Percentiles rank a stretch among this genome's conserved stretches.
Evolutionary conservation across 2,329 filamentous ascomycete genomes (phyloP).

Genomic region (Fusarium tupiense): DNA sequence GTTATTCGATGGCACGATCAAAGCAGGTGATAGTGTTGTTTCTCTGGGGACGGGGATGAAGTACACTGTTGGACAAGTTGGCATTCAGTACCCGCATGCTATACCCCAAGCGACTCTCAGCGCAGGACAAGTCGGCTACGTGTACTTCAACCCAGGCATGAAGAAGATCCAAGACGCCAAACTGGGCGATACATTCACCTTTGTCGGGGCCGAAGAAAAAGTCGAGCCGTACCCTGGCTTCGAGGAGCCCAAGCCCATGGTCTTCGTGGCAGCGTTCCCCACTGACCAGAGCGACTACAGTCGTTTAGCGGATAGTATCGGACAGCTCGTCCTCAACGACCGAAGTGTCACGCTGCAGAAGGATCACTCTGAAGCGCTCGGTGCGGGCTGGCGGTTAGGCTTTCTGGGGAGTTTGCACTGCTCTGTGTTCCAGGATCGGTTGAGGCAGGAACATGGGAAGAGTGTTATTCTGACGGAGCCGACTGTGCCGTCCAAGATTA

Average conservation of each 20-base stretch:
- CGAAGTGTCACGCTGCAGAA: constrained; percentile 94
- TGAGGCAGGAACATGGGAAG: constrained; percentile 92
- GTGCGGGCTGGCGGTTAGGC: constrained; percentile 91
- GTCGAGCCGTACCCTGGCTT: constrained; percentile 91
- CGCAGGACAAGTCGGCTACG: constrained; percentile 94
- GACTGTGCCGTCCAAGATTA: constrained; percentile 88
- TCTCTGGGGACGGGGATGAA: constrained; percentile 89
- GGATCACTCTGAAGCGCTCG: constrained; percentile 92
- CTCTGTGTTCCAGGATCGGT: constrained; percentile 97
- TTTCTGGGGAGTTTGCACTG: constrained; percentile 98
- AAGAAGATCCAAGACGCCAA: constrained; percentile 96
- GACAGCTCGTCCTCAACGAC: constrained; percentile 93
- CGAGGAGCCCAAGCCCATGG: constrained; percentile 98
- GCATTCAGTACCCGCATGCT: constrained; percentile 92
- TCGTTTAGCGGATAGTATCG: constrained; percentile 91
- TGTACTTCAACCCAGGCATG: constrained; percentile 98
- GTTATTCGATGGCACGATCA: constrained; percentile 87
- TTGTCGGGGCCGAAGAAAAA: constrained; percentile 75
- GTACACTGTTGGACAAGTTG: constrained; percentile 95
- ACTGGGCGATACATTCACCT: constrained; percentile 94
- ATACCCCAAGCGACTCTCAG: constrained; percentile 82
- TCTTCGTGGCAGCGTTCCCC: constrained; percentile 96
- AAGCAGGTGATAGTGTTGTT: constrained; percentile 83
- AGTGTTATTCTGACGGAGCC: constrained; percentile 98
- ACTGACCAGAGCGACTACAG: constrained; percentile 89